A percentile compares a stretch with the other conserved stretches of the same genome.
phyloP scores from a whole-genome alignment of 2,329 filamentous ascomycete species.

The Aspergillus neoniger region DNA sequence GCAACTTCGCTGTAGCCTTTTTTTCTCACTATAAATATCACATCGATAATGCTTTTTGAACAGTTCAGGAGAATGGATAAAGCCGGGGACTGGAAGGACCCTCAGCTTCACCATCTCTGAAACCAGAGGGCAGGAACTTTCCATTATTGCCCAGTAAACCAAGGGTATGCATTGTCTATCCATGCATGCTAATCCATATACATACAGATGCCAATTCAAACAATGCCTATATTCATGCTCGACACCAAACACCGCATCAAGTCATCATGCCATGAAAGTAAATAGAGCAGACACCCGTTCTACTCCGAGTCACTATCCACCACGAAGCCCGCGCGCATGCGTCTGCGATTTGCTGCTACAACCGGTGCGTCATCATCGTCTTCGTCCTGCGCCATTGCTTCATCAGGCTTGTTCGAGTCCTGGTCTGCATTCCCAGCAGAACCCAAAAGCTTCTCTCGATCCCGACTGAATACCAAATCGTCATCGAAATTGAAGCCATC shows the following conservation, averaged over 20 bases:
- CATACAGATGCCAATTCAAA: conserved; percentile 9
- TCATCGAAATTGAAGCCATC: conserved; percentile 39
- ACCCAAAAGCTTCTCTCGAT: conserved; percentile 22
- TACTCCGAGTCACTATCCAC: conserved; percentile 49
- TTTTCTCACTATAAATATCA: no score
- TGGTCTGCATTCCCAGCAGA: conserved; percentile 5
- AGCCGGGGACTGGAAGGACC: no score
- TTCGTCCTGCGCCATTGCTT: conserved; percentile 18
- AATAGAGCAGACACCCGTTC: conserved; percentile 10
- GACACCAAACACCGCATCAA: conserved; percentile 30
- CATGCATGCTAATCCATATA: neutral
- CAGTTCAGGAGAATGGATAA: no score
- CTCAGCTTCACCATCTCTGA: no score
- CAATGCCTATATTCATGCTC: neutral
- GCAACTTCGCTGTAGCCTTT: no score
- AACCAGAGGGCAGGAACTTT: no score
- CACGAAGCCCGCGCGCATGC: conserved; percentile 44
- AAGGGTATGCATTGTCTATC: neutral
- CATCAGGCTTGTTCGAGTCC: conserved; percentile 7
- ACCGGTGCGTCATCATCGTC: conserved; percentile 37
- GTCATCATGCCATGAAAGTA: conserved; percentile 23
- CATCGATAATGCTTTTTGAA: no score
- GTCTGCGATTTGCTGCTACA: conserved; percentile 33
- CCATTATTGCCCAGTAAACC: no score
- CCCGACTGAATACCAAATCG: conserved; percentile 35